phyloP scores from a whole-genome alignment of 352 stramenopile genomes.

The Aphanomyces invadans region DNA sequence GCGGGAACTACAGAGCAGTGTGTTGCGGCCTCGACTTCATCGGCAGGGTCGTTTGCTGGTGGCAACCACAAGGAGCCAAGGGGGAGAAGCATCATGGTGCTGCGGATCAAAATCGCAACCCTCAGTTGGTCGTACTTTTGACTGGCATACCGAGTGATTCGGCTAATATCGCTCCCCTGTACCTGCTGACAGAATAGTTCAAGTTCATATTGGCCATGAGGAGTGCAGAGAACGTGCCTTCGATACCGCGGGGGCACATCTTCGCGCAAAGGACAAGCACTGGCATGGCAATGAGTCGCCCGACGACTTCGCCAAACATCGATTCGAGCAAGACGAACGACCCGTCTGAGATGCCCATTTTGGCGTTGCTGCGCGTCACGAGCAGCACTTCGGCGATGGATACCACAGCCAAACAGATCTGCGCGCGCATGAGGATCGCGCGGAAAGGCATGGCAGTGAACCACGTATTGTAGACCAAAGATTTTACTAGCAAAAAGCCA shows the following conservation, averaged over 20 bases:
- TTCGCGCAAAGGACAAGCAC: conserved; percentile 93
- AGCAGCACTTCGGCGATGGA: conserved; percentile 65
- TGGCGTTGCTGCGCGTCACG: conserved; percentile 55
- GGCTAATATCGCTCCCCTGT: conserved; percentile 88
- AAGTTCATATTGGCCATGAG: conserved; percentile 98
- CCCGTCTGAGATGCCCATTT: conserved; percentile 48
- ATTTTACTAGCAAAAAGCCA: conserved; percentile 56
- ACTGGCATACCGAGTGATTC: conserved; percentile 76
- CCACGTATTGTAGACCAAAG: conserved; percentile 73
- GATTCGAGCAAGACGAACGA: conserved; percentile 81
- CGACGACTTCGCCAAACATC: conserved; percentile 72
- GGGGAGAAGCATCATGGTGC: conserved; percentile 85
- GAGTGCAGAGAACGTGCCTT: conserved; percentile 95
- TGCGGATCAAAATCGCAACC: conserved; percentile 87
- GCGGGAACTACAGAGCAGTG: background rate
- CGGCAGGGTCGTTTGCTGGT: conserved; percentile 53
- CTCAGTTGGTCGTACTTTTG: conserved; percentile 88
- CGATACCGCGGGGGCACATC: conserved; percentile 92
- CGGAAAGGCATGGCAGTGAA: conserved; percentile 79
- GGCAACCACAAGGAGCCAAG: conserved; percentile 86
- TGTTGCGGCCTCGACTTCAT: conserved; percentile 42
- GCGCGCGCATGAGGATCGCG: conserved; percentile 64
- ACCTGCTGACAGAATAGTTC: conserved; percentile 86
- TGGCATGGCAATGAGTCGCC: conserved; percentile 84
- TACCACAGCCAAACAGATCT: conserved; percentile 55